Percentiles rank a stretch among this genome's conserved stretches.
These are phyloP conservation scores for Nepenthes alata DNA, from an alignment of 179 eudicot genomes.

Conservation along the genomic window DNA sequence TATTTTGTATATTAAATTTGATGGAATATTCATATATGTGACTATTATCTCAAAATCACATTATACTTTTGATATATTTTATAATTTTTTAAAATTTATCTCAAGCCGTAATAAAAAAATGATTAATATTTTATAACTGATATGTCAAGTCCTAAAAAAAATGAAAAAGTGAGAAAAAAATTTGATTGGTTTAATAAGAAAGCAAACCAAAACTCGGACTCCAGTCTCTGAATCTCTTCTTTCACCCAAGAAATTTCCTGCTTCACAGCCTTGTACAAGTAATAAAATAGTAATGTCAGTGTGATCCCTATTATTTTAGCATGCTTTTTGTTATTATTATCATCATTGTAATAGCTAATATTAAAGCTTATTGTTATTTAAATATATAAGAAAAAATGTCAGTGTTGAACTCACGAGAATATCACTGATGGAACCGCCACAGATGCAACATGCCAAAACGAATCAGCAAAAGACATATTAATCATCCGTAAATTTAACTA, in stretches of 20 bases:
- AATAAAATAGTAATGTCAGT: background rate
- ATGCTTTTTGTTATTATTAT: background rate
- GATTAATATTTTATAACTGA: too few species aligned
- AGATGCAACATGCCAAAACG: background rate
- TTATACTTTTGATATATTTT: too few species aligned
- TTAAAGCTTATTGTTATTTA: background rate
- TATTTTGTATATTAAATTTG: too few species aligned
- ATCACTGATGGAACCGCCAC: background rate
- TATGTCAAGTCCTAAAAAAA: too few species aligned
- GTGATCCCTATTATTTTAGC: background rate
- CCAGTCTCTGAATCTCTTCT: constrained; percentile 3
- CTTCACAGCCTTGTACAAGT: constrained; percentile 9
- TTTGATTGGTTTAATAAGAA: too few species aligned
- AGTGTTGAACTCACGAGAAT: background rate
- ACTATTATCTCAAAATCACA: too few species aligned
- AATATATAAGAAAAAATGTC: background rate
- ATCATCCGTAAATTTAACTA: background rate
- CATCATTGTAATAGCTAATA: background rate
- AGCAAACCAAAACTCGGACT: constrained; percentile 7
- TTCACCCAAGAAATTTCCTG: constrained; percentile 8
- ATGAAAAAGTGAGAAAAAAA: too few species aligned
- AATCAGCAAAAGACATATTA: background rate
- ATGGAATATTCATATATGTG: too few species aligned
- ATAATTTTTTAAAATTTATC: too few species aligned
- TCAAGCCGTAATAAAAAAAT: too few species aligned